A percentile compares a stretch with the other conserved stretches of the same genome.
These are phyloP conservation scores for Exophiala spinifera DNA, from an alignment of 2,329 filamentous ascomycete genomes.

Conservation along the genomic window DNA sequence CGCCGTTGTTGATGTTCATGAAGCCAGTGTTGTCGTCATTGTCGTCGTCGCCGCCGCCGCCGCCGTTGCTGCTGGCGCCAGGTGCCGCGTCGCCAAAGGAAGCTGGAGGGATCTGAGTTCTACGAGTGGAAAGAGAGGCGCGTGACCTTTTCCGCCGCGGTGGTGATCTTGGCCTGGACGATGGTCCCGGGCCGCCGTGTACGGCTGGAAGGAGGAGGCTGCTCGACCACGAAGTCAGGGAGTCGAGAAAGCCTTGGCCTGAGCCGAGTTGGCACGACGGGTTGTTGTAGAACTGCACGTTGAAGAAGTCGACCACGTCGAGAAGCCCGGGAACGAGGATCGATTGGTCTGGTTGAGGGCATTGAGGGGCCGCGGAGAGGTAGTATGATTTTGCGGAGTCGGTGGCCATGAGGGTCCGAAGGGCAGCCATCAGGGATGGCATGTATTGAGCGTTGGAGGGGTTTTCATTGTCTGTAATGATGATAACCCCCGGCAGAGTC, in stretches of 20 bases:
- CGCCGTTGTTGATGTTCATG: constrained; percentile 19
- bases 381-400: constrained; percentile 41
- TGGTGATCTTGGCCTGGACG: constrained; percentile 3
- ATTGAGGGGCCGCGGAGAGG: constrained; percentile 55
- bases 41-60: no score
- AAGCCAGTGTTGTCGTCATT: background rate
- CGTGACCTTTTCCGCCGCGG: background rate
- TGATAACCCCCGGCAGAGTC: background rate
- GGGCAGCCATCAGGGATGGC: constrained; percentile 10
- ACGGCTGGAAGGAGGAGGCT: no score
- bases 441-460: constrained; percentile 7
- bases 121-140: background rate
- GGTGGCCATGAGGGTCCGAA: constrained; percentile 17
- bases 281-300: constrained; percentile 30
- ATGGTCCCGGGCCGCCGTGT: no score
- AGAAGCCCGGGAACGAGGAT: constrained; percentile 19
- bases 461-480: constrained; percentile 24
- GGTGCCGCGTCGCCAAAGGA: background rate
- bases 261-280: constrained; percentile 21
- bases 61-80: background rate
- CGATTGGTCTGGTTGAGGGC: constrained; percentile 44
- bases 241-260: constrained; percentile 18
- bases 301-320: constrained; percentile 22
- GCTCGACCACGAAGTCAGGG: constrained; percentile 17
- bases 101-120: background rate